Evolutionary conservation across 129 eudicot genomes (phyloP), one percentile per base, ranked within the genome.

Genomic region (Saussurea involucrata): DNA sequence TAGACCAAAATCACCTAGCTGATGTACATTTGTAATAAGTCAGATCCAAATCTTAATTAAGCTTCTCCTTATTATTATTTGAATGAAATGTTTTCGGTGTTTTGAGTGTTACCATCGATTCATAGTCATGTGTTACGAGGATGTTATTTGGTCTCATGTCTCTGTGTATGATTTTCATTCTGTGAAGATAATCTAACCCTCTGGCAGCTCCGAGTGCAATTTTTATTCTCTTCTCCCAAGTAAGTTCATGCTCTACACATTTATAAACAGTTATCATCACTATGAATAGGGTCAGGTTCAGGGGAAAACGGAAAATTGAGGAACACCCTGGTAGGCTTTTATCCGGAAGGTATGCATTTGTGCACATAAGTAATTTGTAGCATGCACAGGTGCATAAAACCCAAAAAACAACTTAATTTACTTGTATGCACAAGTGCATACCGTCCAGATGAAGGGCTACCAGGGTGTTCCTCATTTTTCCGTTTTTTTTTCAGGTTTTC

Each of bases 1-100:
- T 63, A 91, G 90, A 33, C 97, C 97, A 53, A 89, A 89, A 76
- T 92, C 95, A 83, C 97, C 95, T 33, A 92, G 76, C 97, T 91
- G 81, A 67, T 71, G 8, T 57, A 75, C 66, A 37, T 44, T 2
- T 0, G 20, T 21, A 4, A 22, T 22, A 55, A 63, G 69, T 64
- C 69, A 63, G 65, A 70, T 36, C 57, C 21, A 25, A 66, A 5
- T 1, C 34, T 25, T 27, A 8, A 66, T 29, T 66, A 25, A 66
- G 10, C 10, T 3, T 33, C 21, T 25, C 10, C 42, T 13, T 53
- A 8, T 53, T 53, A 53, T 53, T 22, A 53, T 53, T 17, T 53
- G 8, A 53, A 3, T 32, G 63, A 65, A 46, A 44, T 8, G 20
- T 22, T 24, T 28, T 67, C 8, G 40, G 24, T 13, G 66, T 71